Percentiles rank a stretch among this genome's conserved stretches.
Conservation (phyloP, 2,329 filamentous ascomycete genomes). For the Penicillium sp. region DNA sequence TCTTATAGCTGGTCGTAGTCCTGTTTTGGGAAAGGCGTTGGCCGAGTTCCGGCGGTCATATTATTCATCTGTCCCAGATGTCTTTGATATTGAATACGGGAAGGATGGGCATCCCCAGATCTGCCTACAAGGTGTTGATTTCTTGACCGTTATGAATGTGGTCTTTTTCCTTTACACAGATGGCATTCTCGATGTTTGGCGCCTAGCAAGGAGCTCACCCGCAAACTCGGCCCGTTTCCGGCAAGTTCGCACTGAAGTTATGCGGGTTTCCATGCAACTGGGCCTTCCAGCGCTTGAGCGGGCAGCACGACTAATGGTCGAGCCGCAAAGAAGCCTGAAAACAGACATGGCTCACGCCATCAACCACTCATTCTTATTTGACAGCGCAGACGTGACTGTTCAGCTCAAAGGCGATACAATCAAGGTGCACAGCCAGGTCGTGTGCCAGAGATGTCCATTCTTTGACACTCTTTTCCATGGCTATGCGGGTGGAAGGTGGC, state of each 20-base stretch:
- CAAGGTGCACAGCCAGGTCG: conserved; percentile 70
- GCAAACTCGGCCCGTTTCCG: conserved; percentile 70
- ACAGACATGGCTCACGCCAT: conserved; percentile 69
- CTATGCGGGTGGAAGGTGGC: conserved; percentile 81
- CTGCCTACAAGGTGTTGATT: conserved; percentile 67
- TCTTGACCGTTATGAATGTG: conserved; percentile 75
- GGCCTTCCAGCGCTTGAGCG: conserved; percentile 70
- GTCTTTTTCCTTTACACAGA: conserved; percentile 80
- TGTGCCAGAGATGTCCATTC: conserved; percentile 86
- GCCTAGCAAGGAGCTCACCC: conserved; percentile 65
- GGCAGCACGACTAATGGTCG: conserved; percentile 71
- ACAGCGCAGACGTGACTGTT: conserved; percentile 74
- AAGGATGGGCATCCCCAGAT: conserved; percentile 55
- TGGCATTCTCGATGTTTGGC: conserved; percentile 78
- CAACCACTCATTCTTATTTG: conserved; percentile 67
- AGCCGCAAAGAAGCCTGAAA: conserved; percentile 62
- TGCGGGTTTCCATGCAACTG: conserved; percentile 73
- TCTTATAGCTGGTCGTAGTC: conserved; percentile 71
- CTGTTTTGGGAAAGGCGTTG: conserved; percentile 62
- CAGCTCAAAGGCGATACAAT: conserved; percentile 71
- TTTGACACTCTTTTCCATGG: conserved; percentile 88
- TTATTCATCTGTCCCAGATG: conserved; percentile 57
- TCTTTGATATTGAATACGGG: conserved; percentile 56
- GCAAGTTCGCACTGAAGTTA: conserved; percentile 78
- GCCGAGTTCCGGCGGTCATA: conserved; percentile 56